Percentiles rank a stretch among this genome's conserved stretches.
phyloP scores from a whole-genome alignment of 1,139 yeast genomes.

The Sugiyamaella castrensis region DNA sequence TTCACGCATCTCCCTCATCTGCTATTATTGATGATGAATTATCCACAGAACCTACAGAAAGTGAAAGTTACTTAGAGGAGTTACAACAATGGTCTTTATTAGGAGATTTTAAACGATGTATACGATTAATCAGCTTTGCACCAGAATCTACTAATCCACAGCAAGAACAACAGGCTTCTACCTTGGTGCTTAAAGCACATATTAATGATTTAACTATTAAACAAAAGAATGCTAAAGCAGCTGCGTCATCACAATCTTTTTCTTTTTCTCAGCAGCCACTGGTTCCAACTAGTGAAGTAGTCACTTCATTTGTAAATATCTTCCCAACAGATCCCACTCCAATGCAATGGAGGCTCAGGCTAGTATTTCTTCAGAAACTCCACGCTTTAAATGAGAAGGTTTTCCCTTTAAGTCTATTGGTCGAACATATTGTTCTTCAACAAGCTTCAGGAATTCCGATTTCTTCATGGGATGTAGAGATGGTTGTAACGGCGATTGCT shows the following conservation, averaged over 20 bases:
- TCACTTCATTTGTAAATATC: constrained; percentile 30
- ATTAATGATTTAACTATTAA: constrained; percentile 24
- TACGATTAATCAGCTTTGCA: constrained; percentile 9
- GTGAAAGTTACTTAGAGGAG: constrained; percentile 10
- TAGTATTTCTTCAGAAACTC: constrained; percentile 41
- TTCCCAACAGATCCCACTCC: constrained; percentile 35
- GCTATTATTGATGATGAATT: constrained; percentile 9
- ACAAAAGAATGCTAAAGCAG: constrained; percentile 4
- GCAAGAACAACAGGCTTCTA: constrained; percentile 8
- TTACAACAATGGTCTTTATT: constrained; percentile 15
- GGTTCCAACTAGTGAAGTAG: constrained; percentile 23
- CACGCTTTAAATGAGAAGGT: constrained; percentile 41
- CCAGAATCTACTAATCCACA: constrained; percentile 6
- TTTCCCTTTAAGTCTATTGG: constrained; percentile 32
- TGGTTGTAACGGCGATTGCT: constrained; percentile 32
- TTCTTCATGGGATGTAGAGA: constrained; percentile 33
- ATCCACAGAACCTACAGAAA: constrained; percentile 1
- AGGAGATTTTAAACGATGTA: constrained; percentile 20
- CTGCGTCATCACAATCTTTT: not conserved
- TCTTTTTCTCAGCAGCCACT: not conserved
- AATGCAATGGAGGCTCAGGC: constrained; percentile 39
- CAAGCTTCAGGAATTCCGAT: constrained; percentile 35
- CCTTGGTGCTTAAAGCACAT: constrained; percentile 27
- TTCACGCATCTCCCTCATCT: not conserved
- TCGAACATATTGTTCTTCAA: constrained; percentile 31